Evolutionary conservation across 75 land plant species (phyloP).

Genomic region (Picea glauca): DNA sequence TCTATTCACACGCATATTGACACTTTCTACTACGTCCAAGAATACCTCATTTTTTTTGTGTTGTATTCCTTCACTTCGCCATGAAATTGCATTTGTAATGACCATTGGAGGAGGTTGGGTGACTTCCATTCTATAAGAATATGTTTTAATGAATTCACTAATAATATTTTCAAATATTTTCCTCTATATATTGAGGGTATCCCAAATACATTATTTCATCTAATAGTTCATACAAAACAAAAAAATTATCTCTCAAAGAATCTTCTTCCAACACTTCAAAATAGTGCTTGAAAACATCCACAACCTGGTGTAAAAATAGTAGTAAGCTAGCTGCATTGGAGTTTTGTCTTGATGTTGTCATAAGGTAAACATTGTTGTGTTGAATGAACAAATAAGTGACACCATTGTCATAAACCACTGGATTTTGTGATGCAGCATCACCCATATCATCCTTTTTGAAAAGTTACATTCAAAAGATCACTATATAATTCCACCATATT

Average conservation of each 20-base stretch:
- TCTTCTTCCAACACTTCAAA: constrained; percentile 99
- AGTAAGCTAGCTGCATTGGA: constrained; percentile 96
- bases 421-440: constrained; percentile 81
- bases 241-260: constrained; percentile 93
- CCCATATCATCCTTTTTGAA: too few species aligned
- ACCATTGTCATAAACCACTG: constrained; percentile 90
- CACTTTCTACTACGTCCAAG: constrained; percentile 98
- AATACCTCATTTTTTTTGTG: constrained; percentile 99
- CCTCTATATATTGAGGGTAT: constrained; percentile 98
- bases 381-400: constrained; percentile 93
- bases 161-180: constrained; percentile 95
- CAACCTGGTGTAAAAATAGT: constrained; percentile 87
- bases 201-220: constrained; percentile 99
- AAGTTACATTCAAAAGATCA: too few species aligned
- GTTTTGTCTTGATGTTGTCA: constrained; percentile 95
- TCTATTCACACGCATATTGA: constrained; percentile 97
- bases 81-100: constrained; percentile 98
- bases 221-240: constrained; percentile 97
- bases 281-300: constrained; percentile 98
- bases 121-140: constrained; percentile 98
- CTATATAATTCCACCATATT: too few species aligned
- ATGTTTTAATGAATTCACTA: constrained; percentile 98
- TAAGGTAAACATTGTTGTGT: constrained; percentile 87
- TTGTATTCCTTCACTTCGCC: constrained; percentile 97
- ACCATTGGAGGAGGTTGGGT: constrained; percentile 98